Base-by-base conservation (phyloP, 1,284 basidiomycete genomes). In the Apiotrichum sp. region DNA sequence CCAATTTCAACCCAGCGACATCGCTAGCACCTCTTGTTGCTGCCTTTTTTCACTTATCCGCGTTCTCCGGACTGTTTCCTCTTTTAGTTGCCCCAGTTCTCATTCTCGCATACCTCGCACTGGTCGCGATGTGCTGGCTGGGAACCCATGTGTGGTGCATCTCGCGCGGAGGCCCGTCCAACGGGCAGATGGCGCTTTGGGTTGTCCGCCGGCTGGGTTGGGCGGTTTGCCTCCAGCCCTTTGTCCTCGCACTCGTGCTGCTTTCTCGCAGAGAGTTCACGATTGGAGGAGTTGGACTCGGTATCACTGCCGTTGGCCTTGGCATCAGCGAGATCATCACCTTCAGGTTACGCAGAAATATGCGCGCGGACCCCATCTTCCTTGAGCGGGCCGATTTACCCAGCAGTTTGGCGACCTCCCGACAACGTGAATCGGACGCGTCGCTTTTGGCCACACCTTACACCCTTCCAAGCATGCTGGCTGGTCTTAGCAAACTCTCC, bases 1-100 rank as follows among this genome's bases (percentile, higher is more conserved):
- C 80, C 56, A 79, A 81, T 31, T 88, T 86, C 66, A 81, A 86
- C 60, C 84, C 86, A 11, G 79, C 84, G 1, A 84, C 82, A 65
- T 82, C 85, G 9, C 80, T 82, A 16, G 82, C 82, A 38, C 82
- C 84, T 44, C 84, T 83, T 65, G 77, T 87, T 44, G 76, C 88
- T 47, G 86, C 82, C 35, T 78, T 88, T 57, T 78, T 86, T 43
- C 85, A 88, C 73, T 84, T 86, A 50, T 85, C 65, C 14, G 43
- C 83, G 79, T 41, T 89, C 84, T 75, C 79, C 81, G 52, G 88
- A 51, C 82, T 89, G 47, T 89, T 89, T 70, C 88, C 88, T 2
- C 74, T 89, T 45, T 82, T 91, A 56, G 83, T 82, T 0, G 84
- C 87, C 41, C 84, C 86, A 52, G 83, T 85, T 42, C 77, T 83